phyloP scores from a whole-genome alignment of 2,329 filamentous ascomycete genomes.

The Stenocarpella maydis region DNA sequence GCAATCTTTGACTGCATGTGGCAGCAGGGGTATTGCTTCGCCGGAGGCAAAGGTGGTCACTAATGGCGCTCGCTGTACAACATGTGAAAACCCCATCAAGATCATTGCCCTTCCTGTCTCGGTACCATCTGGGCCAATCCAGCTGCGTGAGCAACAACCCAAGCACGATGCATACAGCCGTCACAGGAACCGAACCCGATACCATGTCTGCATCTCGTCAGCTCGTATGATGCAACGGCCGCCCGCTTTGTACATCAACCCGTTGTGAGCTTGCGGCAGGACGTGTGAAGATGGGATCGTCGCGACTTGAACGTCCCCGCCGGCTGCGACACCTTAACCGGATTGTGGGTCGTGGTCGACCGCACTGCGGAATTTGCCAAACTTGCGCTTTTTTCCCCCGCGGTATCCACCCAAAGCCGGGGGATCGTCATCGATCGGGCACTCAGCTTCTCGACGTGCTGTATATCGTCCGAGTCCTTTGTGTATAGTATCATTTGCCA shows the following conservation, averaged over 20 bases:
- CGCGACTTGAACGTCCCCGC: neutral
- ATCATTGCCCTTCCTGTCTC: neutral
- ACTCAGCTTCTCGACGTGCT: conserved; percentile 1
- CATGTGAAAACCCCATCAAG: conserved; percentile 7
- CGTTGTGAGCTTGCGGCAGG: too few relatives aligned
- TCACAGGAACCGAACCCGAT: too few relatives aligned
- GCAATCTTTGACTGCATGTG: neutral
- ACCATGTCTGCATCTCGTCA: too few relatives aligned
- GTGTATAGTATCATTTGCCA: conserved; percentile 21
- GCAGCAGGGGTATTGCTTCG: neutral
- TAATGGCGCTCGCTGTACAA: too few relatives aligned
- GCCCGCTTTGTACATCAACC: too few relatives aligned
- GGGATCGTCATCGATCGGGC: conserved; percentile 8
- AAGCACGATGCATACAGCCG: too few relatives aligned
- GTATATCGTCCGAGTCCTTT: conserved; percentile 3
- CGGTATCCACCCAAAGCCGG: conserved; percentile 23
- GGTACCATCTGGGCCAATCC: neutral
- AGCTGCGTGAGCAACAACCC: too few relatives aligned
- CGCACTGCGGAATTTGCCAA: neutral
- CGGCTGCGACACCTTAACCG: neutral
- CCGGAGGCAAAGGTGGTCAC: neutral
- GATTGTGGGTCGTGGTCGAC: conserved; percentile 9
- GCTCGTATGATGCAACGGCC: too few relatives aligned
- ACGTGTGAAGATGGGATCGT: neutral
- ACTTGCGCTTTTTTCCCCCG: conserved; percentile 21